Base-by-base conservation (phyloP, 148 eudicot genomes). In the Diospyros kaki region DNA sequence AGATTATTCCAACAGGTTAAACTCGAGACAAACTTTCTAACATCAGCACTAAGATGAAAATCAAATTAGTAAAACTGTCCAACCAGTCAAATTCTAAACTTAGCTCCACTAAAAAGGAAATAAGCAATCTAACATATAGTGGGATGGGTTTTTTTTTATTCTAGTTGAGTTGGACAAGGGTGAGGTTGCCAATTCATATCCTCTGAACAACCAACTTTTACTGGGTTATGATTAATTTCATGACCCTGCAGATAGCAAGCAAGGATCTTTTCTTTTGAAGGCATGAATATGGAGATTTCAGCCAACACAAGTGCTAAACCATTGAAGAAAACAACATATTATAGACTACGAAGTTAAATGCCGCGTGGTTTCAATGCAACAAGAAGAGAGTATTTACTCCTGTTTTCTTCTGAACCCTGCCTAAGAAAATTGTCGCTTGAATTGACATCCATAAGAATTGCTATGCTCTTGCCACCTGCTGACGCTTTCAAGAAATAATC, bases 401-500 rank as follows among this genome's bases (percentile, higher is more conserved):
- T 89, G 78, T 54, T 77, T 66, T 83, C 92, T 66, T 78, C 73
- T 11, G 71, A 68, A 73, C 80, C 81, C 51, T 83, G 88, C 77
- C 71, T 82, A 51, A 65, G 76, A 39, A 79, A 78, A 53, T 75
- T 75, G 76, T 77, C 84, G 50, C 84, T 79, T 15, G 75, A 76
- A 65, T 83, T 82, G 75, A 87, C 68, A 74, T 92, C 97, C 73
- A 90, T 79, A 18, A 92, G 44, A 80, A 92, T 82, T 52, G 85
- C 91, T 28, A 92, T 83, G 73, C 85, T 85, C 83, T 81, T 88
- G 66, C 81, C 85, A 58, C 84, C 86, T 44, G 86, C 86, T 58
- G 94, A 84, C 52, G 94, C 94, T 78, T 87, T 92, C 58, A 92
- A 60, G 80, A 92, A 92, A 79, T 85, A 87, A 73, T 92, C 97